Evolutionary conservation across 257 asterid species (phyloP), one percentile per base, ranked within the genome.

Genomic region (Thymus quinquecostatus): DNA sequence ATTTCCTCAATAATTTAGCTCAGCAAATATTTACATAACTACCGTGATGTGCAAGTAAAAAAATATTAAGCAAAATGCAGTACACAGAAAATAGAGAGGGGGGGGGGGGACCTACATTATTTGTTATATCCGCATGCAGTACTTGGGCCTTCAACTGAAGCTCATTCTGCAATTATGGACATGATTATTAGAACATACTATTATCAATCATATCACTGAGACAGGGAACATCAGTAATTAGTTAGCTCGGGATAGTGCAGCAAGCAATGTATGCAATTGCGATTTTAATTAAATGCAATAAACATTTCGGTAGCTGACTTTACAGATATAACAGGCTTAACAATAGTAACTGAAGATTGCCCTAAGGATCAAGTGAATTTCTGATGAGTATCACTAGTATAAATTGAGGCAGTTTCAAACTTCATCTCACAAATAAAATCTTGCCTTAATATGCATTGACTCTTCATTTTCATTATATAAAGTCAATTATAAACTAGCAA

Each of bases 51-150:
- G 21, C 21, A 21, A 21, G 21, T 21, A 21, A 21, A 21, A 21
- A 21, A 21, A 60, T 13, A 70, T 51, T 21, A 32, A 57, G 61
- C 41, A 49, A 40, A 60, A 28, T 47, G 14, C n/a, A 32, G 9
- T 45, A 9, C 45, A 45, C 9, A 40, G 33, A 13, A 50, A 21
- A 2, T 62, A 60, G 34, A 27, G 41, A 5, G 41, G 41, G 41
- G 41, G 41, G 41, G 41, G 41, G 7, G 8, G 47, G 50, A 64
- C 97, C 73, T 82, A 91, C 98, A 79, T 87, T 90, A 36, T 84
- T 82, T 8, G 82, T 89, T 81, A 89, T 89, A 77, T 91, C 98
- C 79, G 49, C 78, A 69, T 87, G 98, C 83, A 93, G 75, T 70
- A 84, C 77, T 70, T 78, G 81, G 56, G 96, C 92, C 90, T 89